A percentile compares a stretch with the other conserved stretches of the same genome.
These are phyloP conservation scores for Polygonum maritimum DNA, from an alignment of 148 eudicot species.

Conservation along the genomic window DNA sequence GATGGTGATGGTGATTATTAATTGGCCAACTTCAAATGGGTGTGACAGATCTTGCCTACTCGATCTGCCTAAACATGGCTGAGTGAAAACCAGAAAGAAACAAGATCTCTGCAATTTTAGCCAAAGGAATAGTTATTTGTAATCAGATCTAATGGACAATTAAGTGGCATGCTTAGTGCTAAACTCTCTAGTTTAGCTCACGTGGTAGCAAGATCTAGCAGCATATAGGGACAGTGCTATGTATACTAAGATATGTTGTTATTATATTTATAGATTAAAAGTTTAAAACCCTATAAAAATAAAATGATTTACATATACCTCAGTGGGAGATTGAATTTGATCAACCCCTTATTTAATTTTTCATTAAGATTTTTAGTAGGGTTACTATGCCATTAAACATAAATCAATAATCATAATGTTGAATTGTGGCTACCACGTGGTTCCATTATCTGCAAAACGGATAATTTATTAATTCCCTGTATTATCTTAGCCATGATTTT, in stretches of 20 bases:
- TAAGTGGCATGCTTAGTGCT: background rate
- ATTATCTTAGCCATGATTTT: background rate
- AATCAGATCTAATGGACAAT: background rate
- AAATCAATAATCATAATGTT: background rate
- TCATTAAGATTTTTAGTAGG: no score
- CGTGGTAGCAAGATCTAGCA: background rate
- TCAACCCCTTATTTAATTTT: no score
- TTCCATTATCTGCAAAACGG: background rate
- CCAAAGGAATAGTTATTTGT: background rate
- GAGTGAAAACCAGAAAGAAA: background rate
- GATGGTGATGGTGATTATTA: conserved; percentile 1
- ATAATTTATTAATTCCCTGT: background rate
- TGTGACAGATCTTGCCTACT: background rate
- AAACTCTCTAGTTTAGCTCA: background rate
- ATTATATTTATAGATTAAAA: no score
- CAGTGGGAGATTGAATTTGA: no score
- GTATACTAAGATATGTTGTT: no score
- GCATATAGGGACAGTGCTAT: background rate
- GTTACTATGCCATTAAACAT: background rate
- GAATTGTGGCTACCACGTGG: background rate
- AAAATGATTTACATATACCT: no score
- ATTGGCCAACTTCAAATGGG: background rate
- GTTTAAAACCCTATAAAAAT: no score
- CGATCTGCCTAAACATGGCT: no score
- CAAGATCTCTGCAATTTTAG: background rate